Evolutionary conservation across 163 green algal genomes (phyloP), one percentile per base, ranked within the genome.

Genomic region (Scenedesmus sp.): DNA sequence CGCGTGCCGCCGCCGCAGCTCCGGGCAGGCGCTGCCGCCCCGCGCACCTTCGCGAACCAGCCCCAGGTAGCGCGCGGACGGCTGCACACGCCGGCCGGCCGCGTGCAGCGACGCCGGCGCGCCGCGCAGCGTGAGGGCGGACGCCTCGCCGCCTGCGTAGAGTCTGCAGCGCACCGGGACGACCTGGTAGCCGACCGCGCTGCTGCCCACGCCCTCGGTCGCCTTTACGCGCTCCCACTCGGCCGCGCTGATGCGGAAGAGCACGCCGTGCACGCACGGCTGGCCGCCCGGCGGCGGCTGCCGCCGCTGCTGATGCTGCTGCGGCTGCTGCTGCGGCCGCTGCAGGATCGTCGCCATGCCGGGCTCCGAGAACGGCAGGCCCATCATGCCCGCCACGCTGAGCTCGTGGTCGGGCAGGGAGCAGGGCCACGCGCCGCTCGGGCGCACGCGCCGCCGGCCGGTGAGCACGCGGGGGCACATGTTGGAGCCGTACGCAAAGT

Each of bases 361-460:
- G 1, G 85, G 85, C 76, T 90, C 83, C 22, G 66, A 26, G 36
- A 76, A 89, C 2, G 84, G 83, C 24, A 90, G 45, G 47, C 70
- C 80, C 54, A 9, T 10, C 48, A 48, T n/a, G n/a, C n/a, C n/a
- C n/a, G n/a, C n/a, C n/a, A 89, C 89, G 11, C 39, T 57, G 18
- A 90, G 84, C n/a, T 33, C 20, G 63, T 83, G 86, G 10, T 60
- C 64, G 6, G 64, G 84, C 48, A 87, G 47, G 34, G 51, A 42
- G 17, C 84, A 87, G 2, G 84, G 77, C 31, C 76, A 1, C n/a
- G 60, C 80, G 34, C 84, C 53, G 0, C 66, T 54, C 0, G 85
- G 84, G 26, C 44, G 47, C 26, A 89, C 70, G 51, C 66, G 80
- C 17, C 85, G 84, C 15, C 80, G 73, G 29, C 75, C 80, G 5